Conservation (phyloP, 2,329 filamentous ascomycete species). For the Microsporum canis region DNA sequence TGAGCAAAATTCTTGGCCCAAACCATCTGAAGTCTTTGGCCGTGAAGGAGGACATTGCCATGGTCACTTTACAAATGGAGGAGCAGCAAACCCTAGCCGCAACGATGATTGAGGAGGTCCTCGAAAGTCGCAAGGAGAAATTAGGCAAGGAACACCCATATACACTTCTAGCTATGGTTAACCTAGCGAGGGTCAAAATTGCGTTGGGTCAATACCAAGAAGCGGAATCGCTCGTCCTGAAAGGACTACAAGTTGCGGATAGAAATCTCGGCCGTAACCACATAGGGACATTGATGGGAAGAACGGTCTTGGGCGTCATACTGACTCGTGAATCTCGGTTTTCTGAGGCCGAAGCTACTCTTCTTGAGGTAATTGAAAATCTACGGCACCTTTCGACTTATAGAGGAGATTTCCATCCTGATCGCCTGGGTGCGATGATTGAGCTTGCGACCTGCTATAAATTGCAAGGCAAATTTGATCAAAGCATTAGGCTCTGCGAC, state of each 20-base stretch:
- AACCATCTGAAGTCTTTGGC: slow-evolving; percentile 17
- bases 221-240: slow-evolving; percentile 5
- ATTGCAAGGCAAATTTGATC: background rate
- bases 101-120: background rate
- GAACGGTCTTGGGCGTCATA: background rate
- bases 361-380: background rate
- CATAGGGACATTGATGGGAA: slow-evolving; percentile 17
- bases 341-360: background rate
- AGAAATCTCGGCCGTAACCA: slow-evolving; percentile 20
- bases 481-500: background rate
- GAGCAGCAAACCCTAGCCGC: slow-evolving; percentile 3
- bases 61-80: slow-evolving; percentile 11
- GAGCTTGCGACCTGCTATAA: background rate
- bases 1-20: slow-evolving; percentile 16
- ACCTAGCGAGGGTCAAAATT: slow-evolving; percentile 16
- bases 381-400: background rate
- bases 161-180: slow-evolving; percentile 19
- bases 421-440: background rate
- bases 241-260: slow-evolving; percentile 15
- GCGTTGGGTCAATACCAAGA: slow-evolving; percentile 14
- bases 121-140: slow-evolving; percentile 12
- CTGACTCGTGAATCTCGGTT: background rate
- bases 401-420: background rate
- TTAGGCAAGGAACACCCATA: slow-evolving; percentile 28
- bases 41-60: slow-evolving; percentile 16